phyloP scores from a whole-genome alignment of 176 grass and related monocot genomes.

The Oryza officinalis region DNA sequence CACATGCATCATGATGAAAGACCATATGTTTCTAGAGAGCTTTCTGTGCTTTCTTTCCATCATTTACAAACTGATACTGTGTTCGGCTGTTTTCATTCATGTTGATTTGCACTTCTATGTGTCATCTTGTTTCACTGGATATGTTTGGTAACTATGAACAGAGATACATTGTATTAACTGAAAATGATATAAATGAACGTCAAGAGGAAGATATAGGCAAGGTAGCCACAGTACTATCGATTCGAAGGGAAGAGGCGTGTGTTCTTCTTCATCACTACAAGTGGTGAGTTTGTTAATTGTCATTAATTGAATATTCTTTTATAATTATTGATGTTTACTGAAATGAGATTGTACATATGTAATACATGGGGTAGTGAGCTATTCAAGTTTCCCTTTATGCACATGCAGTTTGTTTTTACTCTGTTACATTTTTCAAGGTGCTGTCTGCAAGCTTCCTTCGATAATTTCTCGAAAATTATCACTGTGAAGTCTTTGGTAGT shows the following conservation, averaged over 20 bases:
- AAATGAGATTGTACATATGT: background rate
- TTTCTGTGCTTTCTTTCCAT: background rate
- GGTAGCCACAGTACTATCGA: conserved; percentile 56
- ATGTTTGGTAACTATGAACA: conserved; percentile 46
- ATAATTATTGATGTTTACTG: background rate
- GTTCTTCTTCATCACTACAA: conserved; percentile 77
- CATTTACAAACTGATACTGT: background rate
- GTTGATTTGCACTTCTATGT: background rate
- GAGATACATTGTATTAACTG: conserved; percentile 62
- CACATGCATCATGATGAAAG: background rate
- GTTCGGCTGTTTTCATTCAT: background rate
- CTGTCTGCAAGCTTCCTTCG: background rate
- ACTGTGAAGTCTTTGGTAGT: too few relatives aligned
- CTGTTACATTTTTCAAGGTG: background rate
- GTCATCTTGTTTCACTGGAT: background rate
- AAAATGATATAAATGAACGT: conserved; percentile 57
- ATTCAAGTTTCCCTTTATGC: background rate
- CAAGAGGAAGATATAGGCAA: conserved; percentile 74
- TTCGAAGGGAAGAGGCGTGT: conserved; percentile 57
- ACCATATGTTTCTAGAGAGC: background rate
- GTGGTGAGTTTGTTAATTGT: conserved; percentile 58
- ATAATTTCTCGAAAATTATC: background rate
- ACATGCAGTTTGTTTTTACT: conserved; percentile 1
- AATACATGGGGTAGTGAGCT: background rate
- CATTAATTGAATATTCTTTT: conserved; percentile 1